Percentiles rank a stretch among this genome's conserved stretches.
phyloP scores from a whole-genome alignment of 1,284 basidiomycete genomes.

The Sanghuangporus sanghuang region DNA sequence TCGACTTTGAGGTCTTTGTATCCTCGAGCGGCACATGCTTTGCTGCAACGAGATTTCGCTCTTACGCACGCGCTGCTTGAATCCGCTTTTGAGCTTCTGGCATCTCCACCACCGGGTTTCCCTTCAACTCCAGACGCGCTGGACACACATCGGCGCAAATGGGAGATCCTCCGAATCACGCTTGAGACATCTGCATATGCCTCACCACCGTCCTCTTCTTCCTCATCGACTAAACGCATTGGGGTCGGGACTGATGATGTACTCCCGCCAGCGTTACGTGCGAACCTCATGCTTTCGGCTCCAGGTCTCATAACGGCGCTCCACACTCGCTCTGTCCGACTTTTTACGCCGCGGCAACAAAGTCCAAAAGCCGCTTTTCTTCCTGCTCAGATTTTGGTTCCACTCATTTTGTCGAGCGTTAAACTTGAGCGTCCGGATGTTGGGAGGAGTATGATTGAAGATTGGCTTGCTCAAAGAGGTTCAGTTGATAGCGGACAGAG shows the following conservation, averaged over 20 bases:
- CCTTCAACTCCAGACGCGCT: conserved; percentile 36
- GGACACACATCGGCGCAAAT: conserved; percentile 59
- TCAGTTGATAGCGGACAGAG: conserved; percentile 25
- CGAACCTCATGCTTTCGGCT: conserved; percentile 50
- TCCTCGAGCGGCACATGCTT: conserved; percentile 67
- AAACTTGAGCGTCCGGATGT: conserved; percentile 57
- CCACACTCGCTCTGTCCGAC: conserved; percentile 55
- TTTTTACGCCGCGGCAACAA: conserved; percentile 50
- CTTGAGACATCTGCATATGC: conserved; percentile 69
- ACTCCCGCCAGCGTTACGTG: conserved; percentile 46
- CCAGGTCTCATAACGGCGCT: conserved; percentile 50
- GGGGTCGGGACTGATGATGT: conserved; percentile 24
- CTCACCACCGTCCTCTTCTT: conserved; percentile 40
- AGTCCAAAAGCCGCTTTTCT: conserved; percentile 48
- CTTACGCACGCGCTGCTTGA: conserved; percentile 59
- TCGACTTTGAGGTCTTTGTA: conserved; percentile 63
- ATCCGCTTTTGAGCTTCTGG: conserved; percentile 61
- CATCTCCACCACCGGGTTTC: conserved; percentile 36
- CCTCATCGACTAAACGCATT: background rate
- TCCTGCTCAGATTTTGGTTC: conserved; percentile 61
- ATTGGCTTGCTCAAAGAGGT: conserved; percentile 61
- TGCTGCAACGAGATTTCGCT: conserved; percentile 62
- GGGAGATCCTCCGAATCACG: conserved; percentile 79
- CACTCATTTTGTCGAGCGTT: conserved; percentile 62
- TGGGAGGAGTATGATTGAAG: conserved; percentile 62